Conservation (phyloP, 148 eudicot species). For the Chenopodium quinoa region DNA sequence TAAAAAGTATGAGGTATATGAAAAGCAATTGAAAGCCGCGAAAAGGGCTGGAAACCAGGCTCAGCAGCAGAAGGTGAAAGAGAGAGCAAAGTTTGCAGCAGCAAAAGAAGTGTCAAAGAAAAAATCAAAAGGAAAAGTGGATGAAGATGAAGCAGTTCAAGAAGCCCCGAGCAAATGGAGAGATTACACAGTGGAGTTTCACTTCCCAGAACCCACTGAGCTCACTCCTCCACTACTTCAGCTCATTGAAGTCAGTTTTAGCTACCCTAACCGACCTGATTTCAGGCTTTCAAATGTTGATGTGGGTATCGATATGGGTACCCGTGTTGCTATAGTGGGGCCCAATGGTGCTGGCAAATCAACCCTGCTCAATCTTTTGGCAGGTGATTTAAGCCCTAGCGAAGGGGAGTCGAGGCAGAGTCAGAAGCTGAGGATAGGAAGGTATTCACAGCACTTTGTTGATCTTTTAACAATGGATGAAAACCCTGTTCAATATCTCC, state of each 20-base stretch:
- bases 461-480: constrained; percentile 68
- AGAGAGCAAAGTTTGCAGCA: constrained; percentile 50
- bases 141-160: constrained; percentile 50
- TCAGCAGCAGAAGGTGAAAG: constrained; percentile 63
- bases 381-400: constrained; percentile 55
- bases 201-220: constrained; percentile 75
- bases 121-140: constrained; percentile 52
- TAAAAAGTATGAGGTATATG: constrained; percentile 52
- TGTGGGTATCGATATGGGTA: constrained; percentile 76
- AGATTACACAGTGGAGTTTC: constrained; percentile 70
- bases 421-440: constrained; percentile 65
- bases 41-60: constrained; percentile 55
- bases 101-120: constrained; percentile 46
- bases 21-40: constrained; percentile 60
- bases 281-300: constrained; percentile 59
- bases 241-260: constrained; percentile 63
- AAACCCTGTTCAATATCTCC: constrained; percentile 63
- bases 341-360: constrained; percentile 79
- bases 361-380: constrained; percentile 64
- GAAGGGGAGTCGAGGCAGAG: constrained; percentile 68
- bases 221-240: constrained; percentile 69
- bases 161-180: constrained; percentile 76
- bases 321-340: constrained; percentile 73
- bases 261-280: constrained; percentile 59
- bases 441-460: constrained; percentile 69